A percentile compares a stretch with the other conserved stretches of the same genome.
Conservation (phyloP, 75 land plant species). For the Selaginella moellendorffii region DNA sequence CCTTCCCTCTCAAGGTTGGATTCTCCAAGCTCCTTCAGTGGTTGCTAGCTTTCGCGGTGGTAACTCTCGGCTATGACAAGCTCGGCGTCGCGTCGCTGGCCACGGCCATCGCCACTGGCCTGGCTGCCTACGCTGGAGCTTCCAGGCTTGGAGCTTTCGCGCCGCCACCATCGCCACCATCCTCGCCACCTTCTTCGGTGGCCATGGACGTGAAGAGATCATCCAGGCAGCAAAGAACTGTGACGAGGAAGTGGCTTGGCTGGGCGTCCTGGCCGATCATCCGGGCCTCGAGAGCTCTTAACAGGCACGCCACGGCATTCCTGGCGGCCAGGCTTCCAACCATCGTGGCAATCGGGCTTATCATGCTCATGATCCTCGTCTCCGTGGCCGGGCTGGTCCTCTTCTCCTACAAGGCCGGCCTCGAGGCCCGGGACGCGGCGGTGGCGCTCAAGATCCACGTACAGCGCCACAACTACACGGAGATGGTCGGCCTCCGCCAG, state of each 20-base stretch:
- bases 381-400: conserved; percentile 41
- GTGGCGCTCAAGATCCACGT: conserved; percentile 55
- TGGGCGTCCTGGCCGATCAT: neutral
- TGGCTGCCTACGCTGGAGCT: neutral
- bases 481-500: conserved; percentile 48
- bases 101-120: conserved; percentile 20
- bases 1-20: conserved; percentile 11
- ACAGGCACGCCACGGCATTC: neutral
- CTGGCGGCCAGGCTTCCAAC: conserved; percentile 34
- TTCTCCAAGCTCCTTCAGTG: conserved; percentile 51
- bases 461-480: conserved; percentile 52
- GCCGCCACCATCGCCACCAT: too few species aligned
- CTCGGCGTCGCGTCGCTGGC: conserved; percentile 29
- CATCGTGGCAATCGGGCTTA: conserved; percentile 47
- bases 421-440: conserved; percentile 78
- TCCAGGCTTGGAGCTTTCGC: neutral
- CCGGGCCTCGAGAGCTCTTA: neutral
- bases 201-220: neutral
- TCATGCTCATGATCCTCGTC: conserved; percentile 44
- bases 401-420: conserved; percentile 76
- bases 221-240: neutral
- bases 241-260: conserved; percentile 8
- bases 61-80: conserved; percentile 41
- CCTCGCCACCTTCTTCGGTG: too few species aligned
- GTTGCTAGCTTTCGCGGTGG: conserved; percentile 52